These are phyloP conservation scores for Neoboletus subvelutipes DNA, from an alignment of 768 basidiomycete species.

Conservation along the genomic window DNA sequence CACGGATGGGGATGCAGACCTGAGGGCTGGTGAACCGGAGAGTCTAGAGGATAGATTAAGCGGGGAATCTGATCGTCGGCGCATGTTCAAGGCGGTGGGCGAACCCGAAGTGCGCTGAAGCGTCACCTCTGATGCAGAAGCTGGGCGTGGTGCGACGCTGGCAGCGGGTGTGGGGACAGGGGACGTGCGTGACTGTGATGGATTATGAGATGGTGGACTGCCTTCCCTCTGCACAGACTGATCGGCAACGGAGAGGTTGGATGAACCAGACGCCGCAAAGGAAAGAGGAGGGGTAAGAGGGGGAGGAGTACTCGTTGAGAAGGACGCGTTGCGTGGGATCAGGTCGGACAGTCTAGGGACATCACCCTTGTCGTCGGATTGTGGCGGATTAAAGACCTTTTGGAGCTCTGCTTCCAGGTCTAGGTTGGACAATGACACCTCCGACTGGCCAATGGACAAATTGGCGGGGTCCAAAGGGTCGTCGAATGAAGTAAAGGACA, in stretches of 20 bases:
- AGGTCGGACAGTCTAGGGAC: conserved; percentile 27
- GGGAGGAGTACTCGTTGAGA: conserved; percentile 31
- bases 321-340: conserved; percentile 22
- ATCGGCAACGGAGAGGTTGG: conserved; percentile 13
- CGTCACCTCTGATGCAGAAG: conserved; percentile 9
- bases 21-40: conserved; percentile 20
- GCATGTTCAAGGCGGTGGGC: conserved; percentile 17
- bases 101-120: conserved; percentile 20
- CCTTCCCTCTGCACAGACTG: conserved; percentile 8
- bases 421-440: conserved; percentile 36
- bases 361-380: conserved; percentile 7
- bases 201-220: not conserved
- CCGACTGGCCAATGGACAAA: conserved; percentile 37
- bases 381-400: conserved; percentile 18
- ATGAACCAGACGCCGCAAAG: conserved; percentile 21
- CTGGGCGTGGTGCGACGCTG: conserved; percentile 1
- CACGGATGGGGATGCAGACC: conserved; percentile 21
- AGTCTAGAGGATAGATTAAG: conserved; percentile 16
- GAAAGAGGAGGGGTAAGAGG: conserved; percentile 19
- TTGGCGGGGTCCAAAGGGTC: conserved; percentile 33
- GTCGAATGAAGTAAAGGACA: conserved; percentile 29
- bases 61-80: conserved; percentile 25
- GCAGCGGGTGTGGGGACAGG: not conserved
- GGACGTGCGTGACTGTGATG: conserved; percentile 4
- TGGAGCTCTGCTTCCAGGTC: conserved; percentile 33